Evolutionary conservation across 2,329 filamentous ascomycete genomes (phyloP).

Genomic region (Sarocladiaceae sp.): DNA sequence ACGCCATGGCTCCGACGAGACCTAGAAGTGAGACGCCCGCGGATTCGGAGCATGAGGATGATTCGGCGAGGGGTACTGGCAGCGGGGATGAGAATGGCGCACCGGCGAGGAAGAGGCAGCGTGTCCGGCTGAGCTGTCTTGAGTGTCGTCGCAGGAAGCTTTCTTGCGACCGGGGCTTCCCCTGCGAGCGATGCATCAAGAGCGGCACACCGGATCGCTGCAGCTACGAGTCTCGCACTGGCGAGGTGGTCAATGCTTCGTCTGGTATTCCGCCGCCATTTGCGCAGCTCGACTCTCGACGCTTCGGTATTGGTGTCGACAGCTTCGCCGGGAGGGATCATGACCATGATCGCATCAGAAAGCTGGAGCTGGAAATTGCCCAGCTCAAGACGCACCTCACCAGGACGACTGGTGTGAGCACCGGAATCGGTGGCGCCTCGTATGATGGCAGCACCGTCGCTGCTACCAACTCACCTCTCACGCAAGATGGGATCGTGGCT

Average conservation of each 20-base stretch:
- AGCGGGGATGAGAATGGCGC: conserved; percentile 2
- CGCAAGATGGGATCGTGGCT: conserved; percentile 26
- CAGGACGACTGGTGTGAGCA: conserved; percentile 27
- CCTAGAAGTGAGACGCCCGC: conserved; percentile 3
- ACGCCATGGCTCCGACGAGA: conserved; percentile 5
- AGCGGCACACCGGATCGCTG: conserved; percentile 57
- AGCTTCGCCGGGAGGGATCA: conserved; percentile 31
- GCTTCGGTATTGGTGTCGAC: conserved; percentile 28
- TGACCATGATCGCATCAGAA: conserved; percentile 55
- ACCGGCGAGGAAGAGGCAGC: conserved; percentile 52
- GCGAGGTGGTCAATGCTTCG: conserved; percentile 44
- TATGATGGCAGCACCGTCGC: conserved; percentile 49
- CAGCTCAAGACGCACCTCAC: conserved; percentile 50
- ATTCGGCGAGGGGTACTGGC: background rate
- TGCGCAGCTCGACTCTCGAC: conserved; percentile 35
- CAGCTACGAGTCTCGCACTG: conserved; percentile 54
- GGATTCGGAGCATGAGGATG: conserved; percentile 8
- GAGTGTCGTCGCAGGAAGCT: conserved; percentile 58
- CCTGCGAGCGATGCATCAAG: conserved; percentile 59
- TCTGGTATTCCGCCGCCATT: conserved; percentile 40
- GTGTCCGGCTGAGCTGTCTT: conserved; percentile 55
- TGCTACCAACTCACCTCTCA: conserved; percentile 37
- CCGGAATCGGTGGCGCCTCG: conserved; percentile 28
- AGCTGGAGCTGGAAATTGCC: conserved; percentile 54
- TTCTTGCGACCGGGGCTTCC: conserved; percentile 57